A percentile compares a stretch with the other conserved stretches of the same genome.
phyloP scores from a whole-genome alignment of 306 rosid species.

The Dryas alaskensis region DNA sequence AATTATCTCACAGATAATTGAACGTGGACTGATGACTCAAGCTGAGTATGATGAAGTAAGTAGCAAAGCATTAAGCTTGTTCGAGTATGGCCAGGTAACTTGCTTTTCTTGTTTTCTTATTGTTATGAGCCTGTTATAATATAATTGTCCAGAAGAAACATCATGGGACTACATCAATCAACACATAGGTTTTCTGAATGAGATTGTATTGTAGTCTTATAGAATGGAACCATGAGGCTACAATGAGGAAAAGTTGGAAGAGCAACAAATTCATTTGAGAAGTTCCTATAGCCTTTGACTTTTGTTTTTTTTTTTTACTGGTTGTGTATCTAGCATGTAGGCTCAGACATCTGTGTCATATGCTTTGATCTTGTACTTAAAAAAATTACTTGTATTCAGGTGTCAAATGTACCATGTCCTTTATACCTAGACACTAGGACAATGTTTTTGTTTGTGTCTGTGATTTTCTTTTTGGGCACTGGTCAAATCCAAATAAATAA shows the following conservation, averaged over 20 bases:
- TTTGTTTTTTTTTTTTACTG: neutral
- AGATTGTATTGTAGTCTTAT: neutral
- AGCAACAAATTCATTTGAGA: neutral
- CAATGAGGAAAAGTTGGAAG: neutral
- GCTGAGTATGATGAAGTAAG: constrained; percentile 84
- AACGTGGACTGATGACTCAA: constrained; percentile 65
- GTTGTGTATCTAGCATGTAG: neutral
- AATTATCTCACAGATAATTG: constrained; percentile 58
- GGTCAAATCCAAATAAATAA: neutral
- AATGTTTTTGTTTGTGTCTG: neutral
- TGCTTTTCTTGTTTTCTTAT: constrained; percentile 1
- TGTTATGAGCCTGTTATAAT: neutral
- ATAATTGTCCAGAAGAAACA: neutral
- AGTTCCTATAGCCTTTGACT: neutral
- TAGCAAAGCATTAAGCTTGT: constrained; percentile 66
- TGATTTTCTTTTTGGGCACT: neutral
- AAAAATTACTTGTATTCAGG: neutral
- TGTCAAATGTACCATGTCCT: neutral
- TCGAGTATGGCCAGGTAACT: constrained; percentile 87
- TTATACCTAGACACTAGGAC: neutral
- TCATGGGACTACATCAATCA: neutral
- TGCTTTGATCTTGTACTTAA: neutral
- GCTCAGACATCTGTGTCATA: neutral
- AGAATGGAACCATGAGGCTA: constrained; percentile 14
- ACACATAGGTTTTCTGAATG: neutral